Conservation (phyloP, 2,329 filamentous ascomycete genomes). For the Blumeria graminis region DNA sequence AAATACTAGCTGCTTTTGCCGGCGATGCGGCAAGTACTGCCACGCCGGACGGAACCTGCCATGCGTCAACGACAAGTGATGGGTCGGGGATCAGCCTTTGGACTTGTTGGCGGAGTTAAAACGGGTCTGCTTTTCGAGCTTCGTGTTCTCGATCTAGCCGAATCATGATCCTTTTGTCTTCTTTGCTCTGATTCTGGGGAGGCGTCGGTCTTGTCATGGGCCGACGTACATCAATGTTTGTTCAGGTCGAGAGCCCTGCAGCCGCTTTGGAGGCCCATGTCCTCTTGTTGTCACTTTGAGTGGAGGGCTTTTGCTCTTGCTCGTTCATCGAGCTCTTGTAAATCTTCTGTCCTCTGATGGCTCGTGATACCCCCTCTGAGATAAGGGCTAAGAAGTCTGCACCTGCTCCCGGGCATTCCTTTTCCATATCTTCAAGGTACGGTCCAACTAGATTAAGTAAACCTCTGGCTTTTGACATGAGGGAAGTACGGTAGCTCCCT, state of each 20-base stretch:
- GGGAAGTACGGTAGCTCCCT: neutral
- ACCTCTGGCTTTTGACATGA: neutral
- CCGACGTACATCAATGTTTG: neutral
- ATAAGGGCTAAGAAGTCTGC: neutral
- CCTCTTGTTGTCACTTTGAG: neutral
- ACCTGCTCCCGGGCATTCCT: neutral
- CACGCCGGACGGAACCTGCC: neutral
- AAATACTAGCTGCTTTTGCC: neutral
- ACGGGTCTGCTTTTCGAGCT: neutral
- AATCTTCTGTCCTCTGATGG: neutral
- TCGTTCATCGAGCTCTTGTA: neutral
- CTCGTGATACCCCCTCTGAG: neutral
- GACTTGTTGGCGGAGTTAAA: neutral
- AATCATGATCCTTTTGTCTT: neutral
- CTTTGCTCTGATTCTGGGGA: neutral
- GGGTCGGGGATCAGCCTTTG: neutral
- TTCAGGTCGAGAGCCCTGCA: no score
- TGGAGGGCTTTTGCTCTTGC: neutral
- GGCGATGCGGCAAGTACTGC: neutral
- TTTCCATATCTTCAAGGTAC: neutral
- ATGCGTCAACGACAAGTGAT: neutral
- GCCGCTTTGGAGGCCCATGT: neutral
- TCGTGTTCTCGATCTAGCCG: neutral
- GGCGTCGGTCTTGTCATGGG: neutral
- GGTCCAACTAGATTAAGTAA: neutral